Conservation (phyloP, 768 basidiomycete genomes). For the Boletellus emodensis region DNA sequence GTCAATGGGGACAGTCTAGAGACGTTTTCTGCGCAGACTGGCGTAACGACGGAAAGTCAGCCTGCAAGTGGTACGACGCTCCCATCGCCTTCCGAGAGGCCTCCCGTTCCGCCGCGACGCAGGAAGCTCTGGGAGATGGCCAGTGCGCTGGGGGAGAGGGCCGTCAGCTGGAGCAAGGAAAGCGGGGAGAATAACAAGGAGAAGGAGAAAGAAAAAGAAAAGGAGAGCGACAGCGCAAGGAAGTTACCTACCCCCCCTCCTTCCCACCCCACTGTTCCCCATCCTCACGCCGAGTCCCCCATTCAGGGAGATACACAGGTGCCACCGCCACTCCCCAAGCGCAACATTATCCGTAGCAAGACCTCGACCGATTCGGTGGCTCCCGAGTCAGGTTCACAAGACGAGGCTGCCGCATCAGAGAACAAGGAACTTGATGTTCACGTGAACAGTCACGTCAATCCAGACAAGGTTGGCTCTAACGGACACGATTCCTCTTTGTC, state of each 20-base stretch:
- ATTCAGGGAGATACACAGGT: constrained; percentile 8
- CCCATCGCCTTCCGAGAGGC: constrained; percentile 36
- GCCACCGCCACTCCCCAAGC: constrained; percentile 51
- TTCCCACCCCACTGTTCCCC: constrained; percentile 22
- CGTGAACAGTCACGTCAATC: constrained; percentile 3
- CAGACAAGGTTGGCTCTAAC: constrained; percentile 6
- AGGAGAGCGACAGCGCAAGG: constrained; percentile 4
- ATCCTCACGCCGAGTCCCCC: constrained; percentile 16
- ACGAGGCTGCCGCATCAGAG: not conserved
- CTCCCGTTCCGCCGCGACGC: constrained; percentile 61
- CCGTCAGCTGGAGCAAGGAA: constrained; percentile 51
- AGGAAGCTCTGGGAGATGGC: constrained; percentile 68
- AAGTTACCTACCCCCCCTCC: constrained; percentile 22
- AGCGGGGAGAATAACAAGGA: constrained; percentile 25
- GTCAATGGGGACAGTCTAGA: constrained; percentile 9
- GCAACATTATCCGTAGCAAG: constrained; percentile 38
- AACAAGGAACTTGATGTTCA: not conserved
- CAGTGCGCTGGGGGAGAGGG: constrained; percentile 55
- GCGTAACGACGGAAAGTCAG: not conserved
- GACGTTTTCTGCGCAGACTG: not conserved
- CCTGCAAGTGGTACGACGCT: not conserved
- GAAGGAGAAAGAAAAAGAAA: constrained; percentile 36
- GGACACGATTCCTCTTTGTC: constrained; percentile 16
- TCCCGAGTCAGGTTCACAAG: not conserved
- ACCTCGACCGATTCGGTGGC: constrained; percentile 10